Evolutionary conservation across 2,329 filamentous ascomycete species (phyloP).

Genomic region (Colletotrichum lindemuthianum): DNA sequence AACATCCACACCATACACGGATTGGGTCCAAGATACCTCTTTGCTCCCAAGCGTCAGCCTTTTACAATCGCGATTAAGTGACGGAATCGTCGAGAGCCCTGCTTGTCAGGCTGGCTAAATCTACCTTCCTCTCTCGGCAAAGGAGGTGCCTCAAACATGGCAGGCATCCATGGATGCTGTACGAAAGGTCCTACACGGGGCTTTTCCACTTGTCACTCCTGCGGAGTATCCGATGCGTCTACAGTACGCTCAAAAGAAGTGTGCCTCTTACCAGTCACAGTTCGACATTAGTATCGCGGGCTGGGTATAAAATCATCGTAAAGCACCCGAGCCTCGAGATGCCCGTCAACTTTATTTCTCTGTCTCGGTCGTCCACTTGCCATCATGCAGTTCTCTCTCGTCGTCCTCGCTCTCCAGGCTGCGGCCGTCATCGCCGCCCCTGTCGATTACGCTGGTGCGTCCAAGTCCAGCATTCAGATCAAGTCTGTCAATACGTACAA

Average conservation of each 20-base stretch:
- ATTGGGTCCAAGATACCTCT: background rate
- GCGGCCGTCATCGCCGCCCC: constrained; percentile 24
- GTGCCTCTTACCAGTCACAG: no score
- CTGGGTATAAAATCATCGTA: no score
- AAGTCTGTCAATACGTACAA: constrained; percentile 17
- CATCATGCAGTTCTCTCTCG: constrained; percentile 22
- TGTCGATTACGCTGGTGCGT: background rate
- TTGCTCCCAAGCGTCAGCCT: background rate
- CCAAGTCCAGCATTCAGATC: constrained; percentile 17
- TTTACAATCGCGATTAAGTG: no score
- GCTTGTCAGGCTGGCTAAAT: background rate
- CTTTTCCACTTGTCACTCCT: no score
- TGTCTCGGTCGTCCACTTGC: background rate
- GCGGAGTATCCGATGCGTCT: no score
- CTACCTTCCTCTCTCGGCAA: background rate
- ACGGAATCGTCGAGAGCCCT: no score
- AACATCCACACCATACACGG: background rate
- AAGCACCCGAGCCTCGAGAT: no score
- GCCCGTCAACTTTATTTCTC: no score
- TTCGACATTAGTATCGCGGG: no score
- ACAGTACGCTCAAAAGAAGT: no score
- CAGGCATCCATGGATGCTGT: no score
- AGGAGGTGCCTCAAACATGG: background rate
- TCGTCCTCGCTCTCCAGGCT: constrained; percentile 22
- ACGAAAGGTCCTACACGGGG: no score